Percentiles rank a stretch among this genome's conserved stretches.
phyloP scores from a whole-genome alignment of 2,329 filamentous ascomycete genomes.

The Xenoacremonium recifei region DNA sequence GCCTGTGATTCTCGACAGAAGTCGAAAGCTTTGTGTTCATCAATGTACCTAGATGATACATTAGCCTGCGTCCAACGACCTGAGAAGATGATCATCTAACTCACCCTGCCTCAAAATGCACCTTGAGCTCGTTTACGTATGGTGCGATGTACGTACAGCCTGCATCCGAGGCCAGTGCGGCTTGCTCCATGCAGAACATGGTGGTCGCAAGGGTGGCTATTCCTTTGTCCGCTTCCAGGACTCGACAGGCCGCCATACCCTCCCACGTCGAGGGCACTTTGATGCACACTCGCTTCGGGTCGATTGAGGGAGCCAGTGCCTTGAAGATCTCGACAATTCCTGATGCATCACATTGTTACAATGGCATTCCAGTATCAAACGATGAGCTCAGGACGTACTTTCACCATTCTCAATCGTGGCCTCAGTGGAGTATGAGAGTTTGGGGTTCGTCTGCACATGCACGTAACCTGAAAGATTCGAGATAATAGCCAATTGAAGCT shows the following conservation, averaged over 20 bases:
- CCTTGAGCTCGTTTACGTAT: slow-evolving; percentile 64
- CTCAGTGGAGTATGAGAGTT: slow-evolving; percentile 47
- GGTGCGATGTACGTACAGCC: slow-evolving; percentile 63
- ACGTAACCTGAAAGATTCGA: slow-evolving; percentile 49
- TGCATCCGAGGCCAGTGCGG: slow-evolving; percentile 54
- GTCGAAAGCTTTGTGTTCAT: slow-evolving; percentile 47
- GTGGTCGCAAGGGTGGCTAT: slow-evolving; percentile 63
- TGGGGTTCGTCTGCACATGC: slow-evolving; percentile 61
- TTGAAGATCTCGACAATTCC: slow-evolving; percentile 42
- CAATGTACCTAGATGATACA: slow-evolving; percentile 39
- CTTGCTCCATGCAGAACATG: slow-evolving; percentile 61
- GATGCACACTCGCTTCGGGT: slow-evolving; percentile 54
- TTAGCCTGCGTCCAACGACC: not conserved
- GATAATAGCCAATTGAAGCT: slow-evolving; percentile 50
- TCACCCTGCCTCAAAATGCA: slow-evolving; percentile 55
- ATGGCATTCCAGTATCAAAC: not conserved
- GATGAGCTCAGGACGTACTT: slow-evolving; percentile 34
- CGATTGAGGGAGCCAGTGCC: slow-evolving; percentile 28
- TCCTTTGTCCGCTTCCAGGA: slow-evolving; percentile 49
- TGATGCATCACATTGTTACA: slow-evolving; percentile 20
- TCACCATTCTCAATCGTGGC: slow-evolving; percentile 50
- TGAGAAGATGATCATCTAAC: slow-evolving; percentile 13
- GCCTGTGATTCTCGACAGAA: slow-evolving; percentile 51
- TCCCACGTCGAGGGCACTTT: slow-evolving; percentile 65
- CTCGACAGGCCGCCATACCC: slow-evolving; percentile 57